A percentile compares a stretch with the other conserved stretches of the same genome.
Conservation (phyloP, 169 alveolate genomes). For the Blepharisma undulans region DNA sequence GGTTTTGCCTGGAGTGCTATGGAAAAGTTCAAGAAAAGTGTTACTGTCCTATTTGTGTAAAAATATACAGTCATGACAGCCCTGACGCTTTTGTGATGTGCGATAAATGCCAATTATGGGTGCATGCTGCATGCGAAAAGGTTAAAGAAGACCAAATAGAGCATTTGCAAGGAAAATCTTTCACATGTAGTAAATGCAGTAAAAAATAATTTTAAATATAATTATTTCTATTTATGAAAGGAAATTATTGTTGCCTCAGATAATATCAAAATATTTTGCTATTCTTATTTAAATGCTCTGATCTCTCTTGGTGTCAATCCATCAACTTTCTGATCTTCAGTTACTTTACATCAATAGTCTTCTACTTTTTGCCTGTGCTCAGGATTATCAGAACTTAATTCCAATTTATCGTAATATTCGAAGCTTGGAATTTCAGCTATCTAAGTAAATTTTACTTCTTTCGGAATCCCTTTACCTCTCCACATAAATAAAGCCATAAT, state of each 20-base stretch:
- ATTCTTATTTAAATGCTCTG: conserved; percentile 88
- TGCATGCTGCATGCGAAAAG: neutral
- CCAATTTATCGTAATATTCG: conserved; percentile 88
- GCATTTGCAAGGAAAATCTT: neutral
- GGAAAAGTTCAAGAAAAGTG: neutral
- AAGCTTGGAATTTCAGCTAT: conserved; percentile 95
- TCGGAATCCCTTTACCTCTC: conserved; percentile 94
- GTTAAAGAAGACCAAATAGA: neutral
- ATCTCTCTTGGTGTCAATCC: conserved; percentile 82
- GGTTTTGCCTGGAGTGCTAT: neutral
- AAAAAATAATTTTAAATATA: too few species aligned
- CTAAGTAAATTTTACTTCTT: conserved; percentile 42
- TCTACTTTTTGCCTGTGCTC: neutral
- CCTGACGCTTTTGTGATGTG: conserved; percentile 15
- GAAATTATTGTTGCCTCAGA: too few species aligned
- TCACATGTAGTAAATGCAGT: conserved; percentile 12
- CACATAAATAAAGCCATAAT: conserved; percentile 96
- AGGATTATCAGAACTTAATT: neutral
- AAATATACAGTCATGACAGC: neutral
- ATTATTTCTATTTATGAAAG: too few species aligned
- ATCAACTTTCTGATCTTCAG: conserved; percentile 76
- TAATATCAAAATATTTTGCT: too few species aligned
- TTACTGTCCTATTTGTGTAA: conserved; percentile 26
- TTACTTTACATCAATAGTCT: conserved; percentile 27
- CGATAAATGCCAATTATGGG: conserved; percentile 10